Conservation (phyloP, 371 early-diverging fungal genomes). For the Mucor racemosus region DNA sequence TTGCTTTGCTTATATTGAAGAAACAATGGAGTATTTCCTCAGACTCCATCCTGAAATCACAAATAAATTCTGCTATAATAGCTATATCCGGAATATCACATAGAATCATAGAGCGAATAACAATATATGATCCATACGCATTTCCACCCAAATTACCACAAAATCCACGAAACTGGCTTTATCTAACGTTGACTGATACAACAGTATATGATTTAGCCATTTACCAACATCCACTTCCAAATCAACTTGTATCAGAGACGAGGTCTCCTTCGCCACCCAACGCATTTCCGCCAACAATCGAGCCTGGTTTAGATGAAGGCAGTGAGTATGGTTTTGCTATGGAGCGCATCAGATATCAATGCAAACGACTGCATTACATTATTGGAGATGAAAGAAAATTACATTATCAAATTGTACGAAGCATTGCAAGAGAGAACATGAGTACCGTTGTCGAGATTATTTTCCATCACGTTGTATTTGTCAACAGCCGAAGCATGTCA, state of each 20-base stretch:
- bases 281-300: slow-evolving; percentile 12
- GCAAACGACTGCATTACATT: neutral
- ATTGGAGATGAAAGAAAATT: neutral
- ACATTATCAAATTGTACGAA: neutral
- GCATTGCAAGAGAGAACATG: neutral
- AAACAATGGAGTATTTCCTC: slow-evolving; percentile 2
- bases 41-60: neutral
- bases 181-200: neutral
- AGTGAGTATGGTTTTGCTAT: neutral
- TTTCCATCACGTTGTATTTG: slow-evolving; percentile 5
- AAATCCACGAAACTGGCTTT: slow-evolving; percentile 1
- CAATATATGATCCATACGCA: slow-evolving; percentile 13
- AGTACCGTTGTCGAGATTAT: neutral
- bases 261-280: neutral
- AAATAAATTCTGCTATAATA: slow-evolving; percentile 6
- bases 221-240: neutral
- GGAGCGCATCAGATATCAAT: slow-evolving; percentile 10
- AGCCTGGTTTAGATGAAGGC: slow-evolving; percentile 13
- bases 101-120: slow-evolving; percentile 11
- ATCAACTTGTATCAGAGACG: neutral
- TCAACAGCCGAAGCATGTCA: neutral
- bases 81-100: neutral
- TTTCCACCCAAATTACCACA: slow-evolving; percentile 7
- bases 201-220: slow-evolving; percentile 1
- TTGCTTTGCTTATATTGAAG: neutral